Base-by-base conservation (phyloP, 352 stramenopile genomes). In the Pythium aphanidermatum region DNA sequence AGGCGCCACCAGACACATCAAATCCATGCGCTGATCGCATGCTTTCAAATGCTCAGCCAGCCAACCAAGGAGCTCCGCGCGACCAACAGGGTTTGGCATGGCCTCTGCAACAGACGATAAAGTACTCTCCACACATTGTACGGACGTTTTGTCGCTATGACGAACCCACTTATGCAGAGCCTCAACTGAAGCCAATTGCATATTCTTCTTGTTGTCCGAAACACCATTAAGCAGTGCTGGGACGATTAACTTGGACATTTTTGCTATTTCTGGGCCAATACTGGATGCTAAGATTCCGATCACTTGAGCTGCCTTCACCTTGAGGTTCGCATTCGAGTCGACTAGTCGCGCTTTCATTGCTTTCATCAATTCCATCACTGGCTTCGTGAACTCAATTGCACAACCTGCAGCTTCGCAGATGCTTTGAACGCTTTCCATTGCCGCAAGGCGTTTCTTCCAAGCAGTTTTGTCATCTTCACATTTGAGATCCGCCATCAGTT, bases 151-250 rank as follows among this genome's bases (percentile, higher is more conserved):
- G 28, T 82, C 69, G 43, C 74, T 81, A 61, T 95, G 83, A 11
- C 63, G 67, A 21, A 95, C 81, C 83, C 83, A 95, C 46, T 84
- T 88, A 46, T 92, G 70, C 23, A 95, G 55, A 20, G 81, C 69
- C 30, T 93, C 79, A 9, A 95, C 51, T 2, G 75, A 73, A 17
- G 81, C 83, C 17, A 63, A 35, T 57, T 92, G 81, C 83, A 95
- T 92, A 14, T 70, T 73, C 53, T 95, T 95, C 58, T 95, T 95
- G 64, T 95, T 95, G 58, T 95, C 83, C 3, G 66, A 65, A 25
- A 92, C 79, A 10, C 83, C 81, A 21, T 67, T 58, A 23, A 93
- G 65, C 13, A 95, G 50, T 46, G 48, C 87, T 11, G 66, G 52
- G 13, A 79, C 81, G 12, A 92, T 61, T 26, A 86, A 55, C 49